Conservation (phyloP, 345 rosid genomes). For the Turnera subulata region DNA sequence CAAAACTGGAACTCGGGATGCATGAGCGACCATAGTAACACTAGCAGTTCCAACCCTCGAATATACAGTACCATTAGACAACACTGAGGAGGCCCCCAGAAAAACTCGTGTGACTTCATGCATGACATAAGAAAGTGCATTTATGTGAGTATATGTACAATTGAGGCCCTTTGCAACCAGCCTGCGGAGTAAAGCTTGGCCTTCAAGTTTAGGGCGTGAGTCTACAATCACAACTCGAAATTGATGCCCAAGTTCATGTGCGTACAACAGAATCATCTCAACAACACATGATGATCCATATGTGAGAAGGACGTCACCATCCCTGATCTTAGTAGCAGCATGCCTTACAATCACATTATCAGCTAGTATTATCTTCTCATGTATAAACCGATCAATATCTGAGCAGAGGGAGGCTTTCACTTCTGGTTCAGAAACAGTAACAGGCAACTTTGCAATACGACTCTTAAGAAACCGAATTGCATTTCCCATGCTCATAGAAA, state of each 20-base stretch:
- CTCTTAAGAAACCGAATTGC: slow-evolving; percentile 72
- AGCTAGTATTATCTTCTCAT: slow-evolving; percentile 74
- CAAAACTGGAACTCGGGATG: slow-evolving; percentile 71
- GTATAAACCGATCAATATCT: slow-evolving; percentile 77
- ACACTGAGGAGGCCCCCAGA: slow-evolving; percentile 85
- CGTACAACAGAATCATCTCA: slow-evolving; percentile 80
- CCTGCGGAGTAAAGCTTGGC: slow-evolving; percentile 78
- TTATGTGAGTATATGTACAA: slow-evolving; percentile 86
- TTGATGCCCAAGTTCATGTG: slow-evolving; percentile 73
- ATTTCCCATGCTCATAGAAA: slow-evolving; percentile 93
- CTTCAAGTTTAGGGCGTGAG: slow-evolving; percentile 90
- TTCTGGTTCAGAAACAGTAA: slow-evolving; percentile 66
- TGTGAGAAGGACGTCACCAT: slow-evolving; percentile 88
- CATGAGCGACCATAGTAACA: slow-evolving; percentile 97
- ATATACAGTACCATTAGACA: slow-evolving; percentile 90
- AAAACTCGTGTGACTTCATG: slow-evolving; percentile 91
- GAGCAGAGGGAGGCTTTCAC: slow-evolving; percentile 65
- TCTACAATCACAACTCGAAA: slow-evolving; percentile 88
- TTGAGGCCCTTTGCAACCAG: slow-evolving; percentile 72
- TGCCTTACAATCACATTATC: slow-evolving; percentile 71
- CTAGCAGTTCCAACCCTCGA: slow-evolving; percentile 97
- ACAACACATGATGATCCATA: slow-evolving; percentile 81
- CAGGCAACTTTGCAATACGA: slow-evolving; percentile 65
- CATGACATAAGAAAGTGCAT: slow-evolving; percentile 87
- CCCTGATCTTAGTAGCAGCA: slow-evolving; percentile 79